Conservation (phyloP, 495 filamentous ascomycete species). For the Amniculicola lignicola region DNA sequence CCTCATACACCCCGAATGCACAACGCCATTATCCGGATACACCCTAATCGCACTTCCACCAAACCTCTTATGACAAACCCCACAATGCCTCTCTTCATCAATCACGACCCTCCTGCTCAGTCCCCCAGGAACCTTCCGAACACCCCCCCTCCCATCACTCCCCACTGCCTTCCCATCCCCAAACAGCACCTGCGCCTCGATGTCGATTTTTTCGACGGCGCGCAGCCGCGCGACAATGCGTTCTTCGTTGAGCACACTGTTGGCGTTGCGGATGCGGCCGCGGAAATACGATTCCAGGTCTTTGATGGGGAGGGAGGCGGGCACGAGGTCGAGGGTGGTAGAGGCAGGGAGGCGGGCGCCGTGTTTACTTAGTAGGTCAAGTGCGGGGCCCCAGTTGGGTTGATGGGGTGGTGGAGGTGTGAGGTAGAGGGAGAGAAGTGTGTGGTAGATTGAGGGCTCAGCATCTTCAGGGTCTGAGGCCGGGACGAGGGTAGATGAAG, state of each 20-base stretch:
- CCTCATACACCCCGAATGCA: slow-evolving; percentile 40
- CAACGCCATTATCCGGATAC: slow-evolving; percentile 59
- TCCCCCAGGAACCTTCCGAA: slow-evolving; percentile 50
- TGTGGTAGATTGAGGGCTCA: slow-evolving; percentile 79
- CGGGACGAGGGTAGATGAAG: slow-evolving; percentile 40
- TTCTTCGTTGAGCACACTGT: slow-evolving; percentile 71
- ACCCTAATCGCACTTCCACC: slow-evolving; percentile 84
- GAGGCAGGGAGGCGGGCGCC: slow-evolving; percentile 86
- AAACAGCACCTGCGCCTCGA: slow-evolving; percentile 67
- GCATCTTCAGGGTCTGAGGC: slow-evolving; percentile 54
- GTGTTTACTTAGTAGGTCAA: slow-evolving; percentile 84
- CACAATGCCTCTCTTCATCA: slow-evolving; percentile 81
- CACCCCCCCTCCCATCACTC: slow-evolving; percentile 11
- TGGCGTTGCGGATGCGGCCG: slow-evolving; percentile 84
- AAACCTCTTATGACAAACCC: slow-evolving; percentile 87
- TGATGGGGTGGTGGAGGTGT: slow-evolving; percentile 71
- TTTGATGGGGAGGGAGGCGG: slow-evolving; percentile 67
- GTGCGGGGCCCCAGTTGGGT: slow-evolving; percentile 71
- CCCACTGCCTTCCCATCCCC: slow-evolving; percentile 51
- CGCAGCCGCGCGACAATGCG: slow-evolving; percentile 70
- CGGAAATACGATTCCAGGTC: slow-evolving; percentile 90
- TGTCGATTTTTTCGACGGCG: slow-evolving; percentile 67
- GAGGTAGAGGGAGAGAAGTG: slow-evolving; percentile 85
- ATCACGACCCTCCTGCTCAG: slow-evolving; percentile 74
- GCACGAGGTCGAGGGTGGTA: slow-evolving; percentile 81